These are phyloP conservation scores for Trichophyton verrucosum DNA, from an alignment of 2,329 filamentous ascomycete genomes.

Conservation along the genomic window DNA sequence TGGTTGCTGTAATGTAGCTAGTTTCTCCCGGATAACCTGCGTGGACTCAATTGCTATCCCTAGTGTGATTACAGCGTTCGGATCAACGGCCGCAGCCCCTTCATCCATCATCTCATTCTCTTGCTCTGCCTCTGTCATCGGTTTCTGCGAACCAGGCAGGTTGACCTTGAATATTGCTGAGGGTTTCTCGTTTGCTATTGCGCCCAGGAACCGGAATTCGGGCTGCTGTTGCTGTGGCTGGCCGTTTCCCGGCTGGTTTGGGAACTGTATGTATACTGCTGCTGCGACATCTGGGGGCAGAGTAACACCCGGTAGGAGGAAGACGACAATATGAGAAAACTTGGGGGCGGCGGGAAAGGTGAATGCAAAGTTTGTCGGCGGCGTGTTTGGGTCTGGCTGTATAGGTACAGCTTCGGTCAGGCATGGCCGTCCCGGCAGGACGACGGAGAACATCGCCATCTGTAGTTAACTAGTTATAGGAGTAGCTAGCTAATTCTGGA, in stretches of 20 bases:
- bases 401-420: conserved; percentile 43
- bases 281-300: conserved; percentile 69
- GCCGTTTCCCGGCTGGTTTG: conserved; percentile 29
- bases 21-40: conserved; percentile 55
- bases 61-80: conserved; percentile 49
- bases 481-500: no score
- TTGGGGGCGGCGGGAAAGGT: conserved; percentile 50
- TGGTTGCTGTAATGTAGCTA: conserved; percentile 45
- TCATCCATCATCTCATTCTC: conserved; percentile 38
- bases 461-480: not conserved
- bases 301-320: conserved; percentile 65
- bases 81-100: conserved; percentile 23
- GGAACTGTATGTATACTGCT: conserved; percentile 77
- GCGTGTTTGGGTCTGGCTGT: conserved; percentile 41
- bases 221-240: conserved; percentile 19
- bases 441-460: conserved; percentile 45
- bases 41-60: conserved; percentile 74
- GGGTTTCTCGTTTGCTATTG: conserved; percentile 78
- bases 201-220: conserved; percentile 75
- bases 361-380: conserved; percentile 52
- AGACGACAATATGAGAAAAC: conserved; percentile 70
- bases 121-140: conserved; percentile 24
- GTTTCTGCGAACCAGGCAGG: conserved; percentile 10
- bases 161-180: conserved; percentile 78
- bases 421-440: conserved; percentile 49